A percentile compares a stretch with the other conserved stretches of the same genome.
Conservation (phyloP, 768 basidiomycete species). For the Coprinopsis marcescibilis region DNA sequence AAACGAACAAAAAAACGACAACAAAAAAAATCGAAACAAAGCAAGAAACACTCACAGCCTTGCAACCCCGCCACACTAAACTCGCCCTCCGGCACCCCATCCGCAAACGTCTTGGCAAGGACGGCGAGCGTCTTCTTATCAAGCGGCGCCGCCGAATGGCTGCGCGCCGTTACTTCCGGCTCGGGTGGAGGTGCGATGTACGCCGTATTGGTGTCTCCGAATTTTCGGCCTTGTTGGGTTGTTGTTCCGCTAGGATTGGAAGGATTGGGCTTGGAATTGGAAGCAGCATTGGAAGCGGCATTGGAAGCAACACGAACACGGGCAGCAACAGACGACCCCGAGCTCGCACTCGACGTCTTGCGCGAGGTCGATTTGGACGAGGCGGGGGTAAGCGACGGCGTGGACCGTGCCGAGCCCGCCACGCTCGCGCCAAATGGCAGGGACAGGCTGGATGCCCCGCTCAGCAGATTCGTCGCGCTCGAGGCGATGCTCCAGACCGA, state of each 20-base stretch:
- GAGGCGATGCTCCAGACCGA: constrained; percentile 40
- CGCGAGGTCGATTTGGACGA: constrained; percentile 10
- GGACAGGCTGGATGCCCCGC: constrained; percentile 15
- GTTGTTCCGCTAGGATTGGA: no score
- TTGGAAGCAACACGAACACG: no score
- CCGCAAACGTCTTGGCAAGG: constrained; percentile 77
- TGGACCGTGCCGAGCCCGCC: neutral
- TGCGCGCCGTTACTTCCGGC: constrained; percentile 48
- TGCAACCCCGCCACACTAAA: constrained; percentile 88
- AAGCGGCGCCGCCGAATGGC: constrained; percentile 61
- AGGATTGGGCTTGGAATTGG: neutral
- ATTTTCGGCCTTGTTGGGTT: constrained; percentile 24
- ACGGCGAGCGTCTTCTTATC: constrained; percentile 55
- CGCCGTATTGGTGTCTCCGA: constrained; percentile 52
- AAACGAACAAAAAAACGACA: neutral
- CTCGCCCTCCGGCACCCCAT: constrained; percentile 76
- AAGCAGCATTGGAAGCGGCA: no score
- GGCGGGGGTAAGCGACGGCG: constrained; percentile 35
- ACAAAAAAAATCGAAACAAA: constrained; percentile 13
- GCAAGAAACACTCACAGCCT: constrained; percentile 61
- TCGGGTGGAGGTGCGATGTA: constrained; percentile 63
- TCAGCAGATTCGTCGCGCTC: constrained; percentile 35
- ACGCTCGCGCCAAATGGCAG: neutral
- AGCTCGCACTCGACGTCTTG: constrained; percentile 2
- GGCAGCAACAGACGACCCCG: neutral